Conservation (phyloP, 306 rosid genomes). For the Rosa chinensis region DNA sequence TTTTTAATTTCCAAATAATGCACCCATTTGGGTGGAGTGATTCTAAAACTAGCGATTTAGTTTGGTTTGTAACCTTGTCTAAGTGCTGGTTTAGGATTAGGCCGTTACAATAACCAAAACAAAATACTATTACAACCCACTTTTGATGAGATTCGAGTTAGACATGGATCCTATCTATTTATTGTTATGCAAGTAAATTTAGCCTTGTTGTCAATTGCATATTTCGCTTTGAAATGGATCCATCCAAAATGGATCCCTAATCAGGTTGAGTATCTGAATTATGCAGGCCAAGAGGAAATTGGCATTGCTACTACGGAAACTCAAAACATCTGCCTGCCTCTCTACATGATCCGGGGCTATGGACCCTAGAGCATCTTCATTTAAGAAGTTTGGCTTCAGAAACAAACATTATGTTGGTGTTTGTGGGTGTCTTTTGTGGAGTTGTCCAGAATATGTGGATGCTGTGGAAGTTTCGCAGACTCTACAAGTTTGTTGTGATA, state of each 20-base stretch:
- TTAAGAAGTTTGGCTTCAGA: conserved; percentile 80
- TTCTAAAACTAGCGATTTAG: too few species aligned
- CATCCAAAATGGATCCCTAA: neutral
- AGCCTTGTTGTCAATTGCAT: neutral
- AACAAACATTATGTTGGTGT: conserved; percentile 95
- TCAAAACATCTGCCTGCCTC: conserved; percentile 80
- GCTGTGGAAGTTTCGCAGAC: conserved; percentile 97
- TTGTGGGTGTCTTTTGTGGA: conserved; percentile 95
- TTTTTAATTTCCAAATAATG: neutral
- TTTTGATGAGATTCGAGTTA: too few species aligned
- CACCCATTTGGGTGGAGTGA: too few species aligned
- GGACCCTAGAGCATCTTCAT: conserved; percentile 80
- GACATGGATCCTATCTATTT: too few species aligned
- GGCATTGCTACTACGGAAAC: conserved; percentile 83
- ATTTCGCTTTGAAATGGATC: neutral
- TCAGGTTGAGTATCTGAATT: conserved; percentile 18
- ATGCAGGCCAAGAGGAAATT: conserved; percentile 93
- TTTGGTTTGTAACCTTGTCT: too few species aligned
- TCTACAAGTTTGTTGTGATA: conserved; percentile 87
- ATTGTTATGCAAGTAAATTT: too few species aligned
- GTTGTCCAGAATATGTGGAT: conserved; percentile 98
- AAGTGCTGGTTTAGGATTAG: too few species aligned
- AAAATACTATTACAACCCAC: too few species aligned
- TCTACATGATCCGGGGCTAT: conserved; percentile 88
- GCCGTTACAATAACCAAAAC: too few species aligned